These are phyloP conservation scores for Phytophthora chlamydospora DNA, from an alignment of 352 stramenopile genomes.

Conservation along the genomic window DNA sequence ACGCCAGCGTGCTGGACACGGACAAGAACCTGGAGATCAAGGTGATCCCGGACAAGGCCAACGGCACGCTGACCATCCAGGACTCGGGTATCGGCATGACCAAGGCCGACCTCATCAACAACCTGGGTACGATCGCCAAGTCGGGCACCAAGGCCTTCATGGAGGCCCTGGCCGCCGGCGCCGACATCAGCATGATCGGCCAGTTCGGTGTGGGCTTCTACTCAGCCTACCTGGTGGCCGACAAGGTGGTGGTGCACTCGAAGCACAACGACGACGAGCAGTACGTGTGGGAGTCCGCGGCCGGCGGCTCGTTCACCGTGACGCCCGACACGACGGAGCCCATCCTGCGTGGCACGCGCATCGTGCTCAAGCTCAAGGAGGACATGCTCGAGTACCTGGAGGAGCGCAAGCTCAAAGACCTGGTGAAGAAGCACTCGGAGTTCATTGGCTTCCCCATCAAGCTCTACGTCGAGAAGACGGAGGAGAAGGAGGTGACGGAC, in stretches of 20 bases:
- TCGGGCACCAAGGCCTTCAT: slow-evolving; percentile 99
- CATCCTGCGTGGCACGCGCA: slow-evolving; percentile 93
- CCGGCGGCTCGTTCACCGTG: slow-evolving; percentile 98
- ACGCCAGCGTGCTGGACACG: slow-evolving; percentile 94
- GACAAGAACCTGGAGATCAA: slow-evolving; percentile 99
- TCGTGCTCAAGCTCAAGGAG: slow-evolving; percentile 98
- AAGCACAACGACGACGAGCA: slow-evolving; percentile 99
- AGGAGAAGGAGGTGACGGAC: slow-evolving; percentile 99
- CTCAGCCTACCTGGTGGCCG: slow-evolving; percentile 99
- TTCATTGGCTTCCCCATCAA: slow-evolving; percentile 99
- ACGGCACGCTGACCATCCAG: slow-evolving; percentile 99
- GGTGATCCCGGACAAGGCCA: slow-evolving; percentile 99
- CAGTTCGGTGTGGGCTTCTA: slow-evolving; percentile 99
- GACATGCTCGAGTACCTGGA: slow-evolving; percentile 99
- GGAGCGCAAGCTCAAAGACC: slow-evolving; percentile 98
- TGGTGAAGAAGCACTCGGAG: slow-evolving; percentile 99
- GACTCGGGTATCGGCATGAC: slow-evolving; percentile 99
- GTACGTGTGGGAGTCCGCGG: slow-evolving; percentile 97
- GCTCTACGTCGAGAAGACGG: slow-evolving; percentile 99
- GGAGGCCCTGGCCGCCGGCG: slow-evolving; percentile 97
- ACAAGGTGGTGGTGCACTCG: slow-evolving; percentile 98
- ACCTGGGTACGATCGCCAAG: slow-evolving; percentile 99
- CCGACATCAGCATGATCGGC: slow-evolving; percentile 99
- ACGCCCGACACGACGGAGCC: slow-evolving; percentile 88
- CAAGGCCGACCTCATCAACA: slow-evolving; percentile 99